Percentiles rank a stretch among this genome's conserved stretches.
These are phyloP conservation scores for Sclerotinia glacialis DNA, from an alignment of 2,329 filamentous ascomycete species.

Conservation along the genomic window DNA sequence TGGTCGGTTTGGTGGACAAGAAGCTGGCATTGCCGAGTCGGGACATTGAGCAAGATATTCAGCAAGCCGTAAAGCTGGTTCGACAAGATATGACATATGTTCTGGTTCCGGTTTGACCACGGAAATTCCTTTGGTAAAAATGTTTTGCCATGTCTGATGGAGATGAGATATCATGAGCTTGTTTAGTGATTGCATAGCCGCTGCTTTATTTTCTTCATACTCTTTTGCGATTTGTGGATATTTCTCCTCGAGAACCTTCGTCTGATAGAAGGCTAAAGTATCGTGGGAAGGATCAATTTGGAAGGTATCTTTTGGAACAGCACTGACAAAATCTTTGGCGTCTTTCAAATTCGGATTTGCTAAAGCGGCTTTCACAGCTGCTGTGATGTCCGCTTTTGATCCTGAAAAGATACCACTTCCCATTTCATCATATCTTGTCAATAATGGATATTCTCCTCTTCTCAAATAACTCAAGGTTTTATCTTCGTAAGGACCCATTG, in stretches of 20 bases:
- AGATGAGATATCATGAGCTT: constrained; percentile 80
- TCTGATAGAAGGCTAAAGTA: constrained; percentile 76
- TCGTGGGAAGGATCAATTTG: constrained; percentile 61
- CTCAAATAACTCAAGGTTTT: constrained; percentile 69
- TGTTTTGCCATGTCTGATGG: constrained; percentile 79
- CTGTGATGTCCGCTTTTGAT: constrained; percentile 59
- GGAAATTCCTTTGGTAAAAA: constrained; percentile 72
- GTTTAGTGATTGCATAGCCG: constrained; percentile 65
- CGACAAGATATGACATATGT: constrained; percentile 70
- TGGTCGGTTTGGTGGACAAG: constrained; percentile 78
- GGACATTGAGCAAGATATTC: constrained; percentile 74
- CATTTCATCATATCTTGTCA: constrained; percentile 73
- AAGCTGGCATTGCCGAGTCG: constrained; percentile 65
- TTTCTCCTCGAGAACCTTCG: constrained; percentile 56
- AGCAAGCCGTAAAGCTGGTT: constrained; percentile 69
- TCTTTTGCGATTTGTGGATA: constrained; percentile 67
- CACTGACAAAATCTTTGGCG: constrained; percentile 61
- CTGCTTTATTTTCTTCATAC: constrained; percentile 53
- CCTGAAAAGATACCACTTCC: constrained; percentile 72
- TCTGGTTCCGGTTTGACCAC: constrained; percentile 76
- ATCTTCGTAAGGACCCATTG: constrained; percentile 77
- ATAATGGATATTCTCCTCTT: constrained; percentile 67
- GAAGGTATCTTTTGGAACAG: constrained; percentile 59
- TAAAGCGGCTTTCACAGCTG: constrained; percentile 60
- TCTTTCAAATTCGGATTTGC: constrained; percentile 53